Percentiles rank a stretch among this genome's conserved stretches.
These are phyloP conservation scores for Penicillium sp. DNA, from an alignment of 2,329 filamentous ascomycete species.

Conservation along the genomic window DNA sequence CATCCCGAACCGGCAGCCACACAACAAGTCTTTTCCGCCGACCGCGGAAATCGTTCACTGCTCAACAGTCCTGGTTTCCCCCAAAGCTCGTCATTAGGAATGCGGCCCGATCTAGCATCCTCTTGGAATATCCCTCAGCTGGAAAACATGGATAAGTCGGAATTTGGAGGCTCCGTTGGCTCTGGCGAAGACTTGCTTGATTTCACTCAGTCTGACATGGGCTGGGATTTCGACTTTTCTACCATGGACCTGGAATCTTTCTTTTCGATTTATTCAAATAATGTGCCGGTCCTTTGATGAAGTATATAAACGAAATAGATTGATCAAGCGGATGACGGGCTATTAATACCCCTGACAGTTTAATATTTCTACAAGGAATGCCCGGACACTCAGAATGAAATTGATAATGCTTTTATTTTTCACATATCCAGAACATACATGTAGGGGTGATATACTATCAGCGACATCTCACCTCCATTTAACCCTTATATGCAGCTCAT, in stretches of 20 bases:
- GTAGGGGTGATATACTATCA: too few relatives aligned
- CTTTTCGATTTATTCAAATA: constrained; percentile 34
- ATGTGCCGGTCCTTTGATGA: constrained; percentile 2
- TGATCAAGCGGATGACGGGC: neutral
- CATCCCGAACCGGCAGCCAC: neutral
- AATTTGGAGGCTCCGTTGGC: constrained; percentile 23
- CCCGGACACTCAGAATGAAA: too few relatives aligned
- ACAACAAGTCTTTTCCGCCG: neutral
- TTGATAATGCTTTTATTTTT: too few relatives aligned
- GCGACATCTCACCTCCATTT: too few relatives aligned
- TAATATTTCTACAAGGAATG: too few relatives aligned
- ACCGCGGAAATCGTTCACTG: neutral
- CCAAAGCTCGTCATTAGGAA: neutral
- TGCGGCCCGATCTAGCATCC: constrained; percentile 19
- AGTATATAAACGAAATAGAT: neutral
- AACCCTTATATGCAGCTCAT: too few relatives aligned
- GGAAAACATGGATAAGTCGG: constrained; percentile 22
- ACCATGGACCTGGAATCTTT: constrained; percentile 43
- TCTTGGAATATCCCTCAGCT: constrained; percentile 24
- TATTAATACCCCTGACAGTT: too few relatives aligned
- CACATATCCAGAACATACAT: too few relatives aligned
- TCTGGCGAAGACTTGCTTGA: constrained; percentile 37
- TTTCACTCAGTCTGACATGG: constrained; percentile 40
- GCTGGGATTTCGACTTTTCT: constrained; percentile 43
- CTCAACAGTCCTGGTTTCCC: neutral